These are phyloP conservation scores for Chamaecrista fasciculata DNA, from an alignment of 306 rosid species.

Conservation along the genomic window DNA sequence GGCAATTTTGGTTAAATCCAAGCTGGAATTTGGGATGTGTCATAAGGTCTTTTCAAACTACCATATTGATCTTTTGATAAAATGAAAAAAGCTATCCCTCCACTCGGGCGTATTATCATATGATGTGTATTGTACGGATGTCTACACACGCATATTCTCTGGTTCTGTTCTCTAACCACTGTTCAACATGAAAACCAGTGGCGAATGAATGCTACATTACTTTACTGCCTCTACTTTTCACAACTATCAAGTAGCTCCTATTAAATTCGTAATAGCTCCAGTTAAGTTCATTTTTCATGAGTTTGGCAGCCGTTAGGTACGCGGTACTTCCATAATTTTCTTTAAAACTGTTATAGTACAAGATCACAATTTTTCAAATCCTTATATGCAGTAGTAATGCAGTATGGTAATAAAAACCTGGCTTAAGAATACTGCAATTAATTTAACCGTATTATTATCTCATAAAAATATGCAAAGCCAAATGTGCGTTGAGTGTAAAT, in stretches of 20 bases:
- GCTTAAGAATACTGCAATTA: no score
- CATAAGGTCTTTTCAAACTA: not conserved
- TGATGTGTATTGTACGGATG: not conserved
- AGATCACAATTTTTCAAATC: no score
- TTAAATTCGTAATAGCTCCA: not conserved
- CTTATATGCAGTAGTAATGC: no score
- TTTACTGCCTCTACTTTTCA: not conserved
- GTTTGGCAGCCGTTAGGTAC: no score
- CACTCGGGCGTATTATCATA: not conserved
- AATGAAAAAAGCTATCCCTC: not conserved
- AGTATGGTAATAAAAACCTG: no score
- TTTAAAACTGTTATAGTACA: no score
- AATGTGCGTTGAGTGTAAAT: no score
- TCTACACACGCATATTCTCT: not conserved
- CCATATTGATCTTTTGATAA: not conserved
- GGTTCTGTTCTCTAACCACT: not conserved
- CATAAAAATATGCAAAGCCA: no score
- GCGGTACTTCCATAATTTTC: no score
- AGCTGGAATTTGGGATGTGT: not conserved
- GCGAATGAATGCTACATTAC: not conserved
- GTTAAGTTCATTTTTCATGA: no score
- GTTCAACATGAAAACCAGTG: not conserved
- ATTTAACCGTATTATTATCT: no score
- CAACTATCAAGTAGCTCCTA: not conserved
- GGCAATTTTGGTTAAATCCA: not conserved